These are phyloP conservation scores for Acer campestre DNA, from an alignment of 345 rosid species.

Conservation along the genomic window DNA sequence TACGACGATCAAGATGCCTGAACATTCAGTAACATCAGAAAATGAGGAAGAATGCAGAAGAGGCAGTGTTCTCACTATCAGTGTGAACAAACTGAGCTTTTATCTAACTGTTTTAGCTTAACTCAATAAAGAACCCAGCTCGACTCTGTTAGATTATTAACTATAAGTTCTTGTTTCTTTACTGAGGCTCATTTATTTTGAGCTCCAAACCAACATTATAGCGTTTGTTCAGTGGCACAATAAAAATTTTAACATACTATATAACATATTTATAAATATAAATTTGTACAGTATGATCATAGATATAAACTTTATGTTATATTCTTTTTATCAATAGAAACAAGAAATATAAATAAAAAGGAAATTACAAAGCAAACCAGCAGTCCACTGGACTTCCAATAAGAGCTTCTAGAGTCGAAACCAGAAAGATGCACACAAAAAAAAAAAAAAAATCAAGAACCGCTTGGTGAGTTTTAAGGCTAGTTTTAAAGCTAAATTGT, in stretches of 20 bases:
- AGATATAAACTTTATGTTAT: neutral
- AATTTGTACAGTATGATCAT: neutral
- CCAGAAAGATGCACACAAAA: neutral
- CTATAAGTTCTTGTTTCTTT: neutral
- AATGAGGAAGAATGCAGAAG: neutral
- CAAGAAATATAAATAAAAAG: neutral
- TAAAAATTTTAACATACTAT: neutral
- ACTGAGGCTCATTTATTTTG: neutral
- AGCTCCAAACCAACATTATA: neutral
- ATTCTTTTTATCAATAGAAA: neutral
- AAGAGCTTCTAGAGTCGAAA: neutral
- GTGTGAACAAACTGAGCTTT: neutral
- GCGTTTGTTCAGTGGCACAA: neutral
- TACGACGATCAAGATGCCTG: slow-evolving; percentile 90
- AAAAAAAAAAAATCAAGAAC: neutral
- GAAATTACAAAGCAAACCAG: neutral
- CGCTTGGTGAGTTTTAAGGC: neutral
- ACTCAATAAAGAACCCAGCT: neutral
- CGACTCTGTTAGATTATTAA: neutral
- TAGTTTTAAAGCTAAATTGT: slow-evolving; percentile 2
- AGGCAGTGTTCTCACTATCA: neutral
- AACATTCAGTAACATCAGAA: slow-evolving; percentile 14
- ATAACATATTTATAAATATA: neutral
- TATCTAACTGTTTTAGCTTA: neutral
- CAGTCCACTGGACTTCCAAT: neutral